phyloP scores from a whole-genome alignment of 2,329 filamentous ascomycete genomes.

The Hymenoscyphus infarciens region DNA sequence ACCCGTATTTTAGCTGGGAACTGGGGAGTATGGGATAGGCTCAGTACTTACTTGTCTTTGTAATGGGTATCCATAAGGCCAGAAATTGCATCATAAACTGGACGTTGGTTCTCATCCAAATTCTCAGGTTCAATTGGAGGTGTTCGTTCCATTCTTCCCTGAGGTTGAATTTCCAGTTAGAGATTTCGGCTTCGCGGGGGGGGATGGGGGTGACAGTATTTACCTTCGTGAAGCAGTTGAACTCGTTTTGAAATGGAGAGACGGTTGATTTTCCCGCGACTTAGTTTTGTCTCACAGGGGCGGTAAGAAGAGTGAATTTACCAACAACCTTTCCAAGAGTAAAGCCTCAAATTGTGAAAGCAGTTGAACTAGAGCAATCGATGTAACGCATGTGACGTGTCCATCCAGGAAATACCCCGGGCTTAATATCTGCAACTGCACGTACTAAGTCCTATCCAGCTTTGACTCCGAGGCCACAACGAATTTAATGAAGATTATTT shows the following conservation, averaged over 20 bases:
- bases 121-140: slow-evolving; percentile 1
- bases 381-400: slow-evolving; percentile 5
- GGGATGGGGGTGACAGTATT: too few relatives aligned
- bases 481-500: not conserved
- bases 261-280: not conserved
- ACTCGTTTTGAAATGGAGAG: not conserved
- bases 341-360: not conserved
- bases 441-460: not conserved
- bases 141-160: not conserved
- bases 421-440: slow-evolving; percentile 1
- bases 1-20: not conserved
- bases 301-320: not conserved
- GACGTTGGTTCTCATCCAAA: not conserved
- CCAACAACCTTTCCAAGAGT: not conserved
- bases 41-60: not conserved
- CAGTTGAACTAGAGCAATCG: not conserved
- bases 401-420: not conserved
- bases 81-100: not conserved
- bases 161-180: not conserved
- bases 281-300: not conserved
- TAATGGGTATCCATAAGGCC: not conserved
- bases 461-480: not conserved
- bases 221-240: not conserved
- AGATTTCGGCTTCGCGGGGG: not conserved
- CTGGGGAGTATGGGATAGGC: not conserved